Evolutionary conservation across 2,329 filamentous ascomycete genomes (phyloP).

Genomic region (Venturia pyrina): DNA sequence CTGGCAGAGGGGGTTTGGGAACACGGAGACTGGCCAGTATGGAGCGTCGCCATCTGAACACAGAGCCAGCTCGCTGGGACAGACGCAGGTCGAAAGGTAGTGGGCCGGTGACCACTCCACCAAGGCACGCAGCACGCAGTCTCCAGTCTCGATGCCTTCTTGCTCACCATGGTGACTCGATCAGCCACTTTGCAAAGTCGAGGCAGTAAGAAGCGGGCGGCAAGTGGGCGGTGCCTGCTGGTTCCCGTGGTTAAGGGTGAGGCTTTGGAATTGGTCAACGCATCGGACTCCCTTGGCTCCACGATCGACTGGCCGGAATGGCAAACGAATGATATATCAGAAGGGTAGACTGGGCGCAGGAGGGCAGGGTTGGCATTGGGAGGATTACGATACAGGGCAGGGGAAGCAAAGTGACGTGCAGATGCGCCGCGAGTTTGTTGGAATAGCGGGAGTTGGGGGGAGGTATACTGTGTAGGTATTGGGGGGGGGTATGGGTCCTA

Average conservation of each 20-base stretch:
- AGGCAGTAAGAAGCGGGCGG: background rate
- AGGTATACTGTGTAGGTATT: no score
- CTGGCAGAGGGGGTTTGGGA: background rate
- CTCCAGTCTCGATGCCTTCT: background rate
- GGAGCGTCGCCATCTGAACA: slow-evolving; percentile 4
- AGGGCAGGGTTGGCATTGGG: slow-evolving; percentile 1
- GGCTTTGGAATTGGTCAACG: background rate
- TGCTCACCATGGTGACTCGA: background rate
- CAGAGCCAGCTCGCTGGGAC: background rate
- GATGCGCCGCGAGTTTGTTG: background rate
- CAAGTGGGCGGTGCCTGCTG: slow-evolving; percentile 1
- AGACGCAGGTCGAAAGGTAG: slow-evolving; percentile 10
- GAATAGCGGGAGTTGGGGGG: background rate
- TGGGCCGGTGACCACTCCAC: slow-evolving; percentile 1
- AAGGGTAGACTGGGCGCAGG: background rate
- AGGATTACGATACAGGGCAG: background rate
- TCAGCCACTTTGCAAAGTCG: slow-evolving; percentile 1
- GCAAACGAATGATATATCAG: slow-evolving; percentile 4
- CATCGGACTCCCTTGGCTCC: background rate
- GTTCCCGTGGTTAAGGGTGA: background rate
- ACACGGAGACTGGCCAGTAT: background rate
- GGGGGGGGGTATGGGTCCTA: no score
- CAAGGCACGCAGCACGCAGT: background rate
- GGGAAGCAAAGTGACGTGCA: slow-evolving; percentile 3
- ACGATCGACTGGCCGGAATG: background rate